Evolutionary conservation across 495 filamentous ascomycete genomes (phyloP), one percentile per base, ranked within the genome.

Genomic region (Penicillium silybi): DNA sequence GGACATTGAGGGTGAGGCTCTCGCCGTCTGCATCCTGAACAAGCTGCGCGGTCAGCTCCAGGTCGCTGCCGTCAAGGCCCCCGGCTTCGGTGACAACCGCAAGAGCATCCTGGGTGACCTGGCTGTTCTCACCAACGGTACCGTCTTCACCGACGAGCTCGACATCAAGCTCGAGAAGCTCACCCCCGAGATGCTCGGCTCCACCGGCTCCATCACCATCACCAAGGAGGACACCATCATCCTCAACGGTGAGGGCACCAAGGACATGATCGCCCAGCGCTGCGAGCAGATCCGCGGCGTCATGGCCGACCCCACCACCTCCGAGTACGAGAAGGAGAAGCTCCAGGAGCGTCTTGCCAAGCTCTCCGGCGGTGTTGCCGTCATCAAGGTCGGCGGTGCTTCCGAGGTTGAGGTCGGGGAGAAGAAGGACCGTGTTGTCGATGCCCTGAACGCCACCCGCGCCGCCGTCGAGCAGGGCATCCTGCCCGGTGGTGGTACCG

Each of bases 321-420:
- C 90, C 53, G 95, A 97, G 63, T 97, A 98, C 76, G 93, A 98
- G 83, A 97, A 96, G 81, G 93, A 98, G 85, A 98, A 98, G 84
- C 88, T 98, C 50, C 93, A 97, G 75, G 93, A 98, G 78, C 93
- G 93, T 77, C 88, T 97, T 45, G 93, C 93, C 60, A 98, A 98
- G 86, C 90, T 98, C 59, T 97, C 93, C 41, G 93, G 93, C 48
- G 93, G 93, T 82, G 93, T 98, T 65, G 93, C 93, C 56, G 93
- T 98, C 74, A 97, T 98, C 82, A 96, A 92, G 81, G 93, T 98
- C 59, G 93, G 93, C 63, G 93, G 93, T 71, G 79, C 91, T 51
- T 97, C 92, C 58, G 93, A 98, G 77, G 92, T 98, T 57, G 93
- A 98, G 80, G 93, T 98, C 53, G 83, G 89, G 57, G 93, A 98